These are phyloP conservation scores for Lineolata rhizophorae DNA, from an alignment of 495 filamentous ascomycete genomes.

Conservation along the genomic window DNA sequence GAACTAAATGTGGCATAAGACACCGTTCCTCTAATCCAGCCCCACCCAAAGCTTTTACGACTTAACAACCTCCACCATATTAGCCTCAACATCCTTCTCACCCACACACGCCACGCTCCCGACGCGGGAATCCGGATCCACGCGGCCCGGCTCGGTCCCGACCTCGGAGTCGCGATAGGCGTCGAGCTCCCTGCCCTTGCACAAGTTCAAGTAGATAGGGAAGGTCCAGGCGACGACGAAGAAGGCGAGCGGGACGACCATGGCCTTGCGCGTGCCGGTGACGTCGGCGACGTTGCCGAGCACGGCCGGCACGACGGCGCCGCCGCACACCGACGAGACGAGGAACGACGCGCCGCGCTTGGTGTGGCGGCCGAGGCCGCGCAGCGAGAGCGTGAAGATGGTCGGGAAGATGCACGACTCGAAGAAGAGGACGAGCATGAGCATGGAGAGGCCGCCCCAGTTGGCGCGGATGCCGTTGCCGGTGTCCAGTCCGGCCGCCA, in stretches of 20 bases:
- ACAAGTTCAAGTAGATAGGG: slow-evolving; percentile 26
- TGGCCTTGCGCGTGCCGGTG: slow-evolving; percentile 20
- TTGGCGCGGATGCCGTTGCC: slow-evolving; percentile 11
- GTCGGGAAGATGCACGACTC: slow-evolving; percentile 52
- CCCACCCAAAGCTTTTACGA: no score
- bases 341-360: slow-evolving; percentile 46
- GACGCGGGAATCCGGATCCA: slow-evolving; percentile 8
- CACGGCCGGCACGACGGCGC: slow-evolving; percentile 44
- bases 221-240: slow-evolving; percentile 23
- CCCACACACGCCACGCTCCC: slow-evolving; percentile 3
- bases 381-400: slow-evolving; percentile 43
- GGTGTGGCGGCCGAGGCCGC: slow-evolving; percentile 46
- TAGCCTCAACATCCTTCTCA: no score
- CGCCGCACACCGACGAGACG: slow-evolving; percentile 42
- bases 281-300: slow-evolving; percentile 33
- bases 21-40: no score
- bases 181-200: slow-evolving; percentile 24
- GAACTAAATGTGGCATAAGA: no score
- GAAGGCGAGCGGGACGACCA: slow-evolving; percentile 18
- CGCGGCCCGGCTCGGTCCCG: slow-evolving; percentile 6
- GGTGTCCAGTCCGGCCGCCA: slow-evolving; percentile 26
- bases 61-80: no score
- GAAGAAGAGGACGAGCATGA: slow-evolving; percentile 45
- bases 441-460: slow-evolving; percentile 29
- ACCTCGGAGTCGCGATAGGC: slow-evolving; percentile 22